Percentiles rank a stretch among this genome's conserved stretches.
These are phyloP conservation scores for Chlorella vulgaris DNA, from an alignment of 139 green algal species.

Conservation along the genomic window DNA sequence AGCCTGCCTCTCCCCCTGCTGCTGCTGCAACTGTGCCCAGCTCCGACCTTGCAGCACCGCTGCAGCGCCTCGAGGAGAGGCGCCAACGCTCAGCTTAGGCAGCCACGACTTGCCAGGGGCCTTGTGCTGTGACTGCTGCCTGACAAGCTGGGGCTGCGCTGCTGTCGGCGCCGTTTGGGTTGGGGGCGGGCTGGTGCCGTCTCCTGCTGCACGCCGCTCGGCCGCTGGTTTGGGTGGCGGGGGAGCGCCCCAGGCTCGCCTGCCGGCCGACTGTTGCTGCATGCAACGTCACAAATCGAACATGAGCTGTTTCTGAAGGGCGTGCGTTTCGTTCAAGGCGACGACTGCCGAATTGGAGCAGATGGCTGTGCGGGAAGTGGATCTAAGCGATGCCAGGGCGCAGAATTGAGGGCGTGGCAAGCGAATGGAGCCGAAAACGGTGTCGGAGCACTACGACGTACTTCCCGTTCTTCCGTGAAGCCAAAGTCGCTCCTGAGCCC, in stretches of 20 bases:
- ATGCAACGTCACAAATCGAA: not conserved
- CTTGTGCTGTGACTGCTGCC: not conserved
- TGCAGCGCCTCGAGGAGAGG: not conserved
- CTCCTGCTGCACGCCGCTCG: not conserved
- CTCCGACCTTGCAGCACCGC: not conserved
- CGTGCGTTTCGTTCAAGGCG: too few species aligned
- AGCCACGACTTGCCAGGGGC: not conserved
- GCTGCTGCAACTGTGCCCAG: not conserved
- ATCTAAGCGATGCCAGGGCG: too few species aligned
- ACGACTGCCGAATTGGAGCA: too few species aligned
- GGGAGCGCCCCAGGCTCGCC: slow-evolving; percentile 12
- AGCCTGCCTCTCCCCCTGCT: not conserved
- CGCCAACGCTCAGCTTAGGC: not conserved
- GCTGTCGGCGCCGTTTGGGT: too few species aligned
- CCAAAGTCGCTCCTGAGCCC: too few species aligned
- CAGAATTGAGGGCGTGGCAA: too few species aligned
- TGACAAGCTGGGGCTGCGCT: not conserved
- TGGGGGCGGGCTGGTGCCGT: not conserved
- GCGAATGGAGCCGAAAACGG: too few species aligned
- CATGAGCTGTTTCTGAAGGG: too few species aligned
- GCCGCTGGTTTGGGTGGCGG: not conserved
- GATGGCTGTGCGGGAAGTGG: too few species aligned
- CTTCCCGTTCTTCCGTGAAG: too few species aligned
- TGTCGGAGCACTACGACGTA: too few species aligned
- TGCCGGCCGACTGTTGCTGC: not conserved